These are phyloP conservation scores for Coemansia sp. DNA, from an alignment of 192 early-diverging fungal genomes.

Conservation along the genomic window DNA sequence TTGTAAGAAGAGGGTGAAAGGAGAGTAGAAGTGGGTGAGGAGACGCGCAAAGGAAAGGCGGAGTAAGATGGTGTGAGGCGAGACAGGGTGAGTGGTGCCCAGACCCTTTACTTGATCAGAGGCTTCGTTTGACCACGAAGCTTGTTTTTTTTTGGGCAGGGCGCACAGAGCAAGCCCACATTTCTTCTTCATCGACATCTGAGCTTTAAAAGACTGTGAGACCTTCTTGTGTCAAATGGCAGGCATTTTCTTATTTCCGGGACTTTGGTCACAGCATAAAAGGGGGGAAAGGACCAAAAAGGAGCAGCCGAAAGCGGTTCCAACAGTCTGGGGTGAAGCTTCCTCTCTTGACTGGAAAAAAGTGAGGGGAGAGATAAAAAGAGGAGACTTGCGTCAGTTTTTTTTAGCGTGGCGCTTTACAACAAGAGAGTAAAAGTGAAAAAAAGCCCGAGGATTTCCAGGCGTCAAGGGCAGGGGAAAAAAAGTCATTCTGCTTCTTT, in stretches of 20 bases:
- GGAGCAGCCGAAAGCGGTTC: background rate
- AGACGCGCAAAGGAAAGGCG: background rate
- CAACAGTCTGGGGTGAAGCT: background rate
- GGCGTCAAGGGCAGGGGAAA: background rate
- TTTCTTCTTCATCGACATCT: background rate
- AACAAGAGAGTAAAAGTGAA: background rate
- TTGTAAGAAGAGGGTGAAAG: background rate
- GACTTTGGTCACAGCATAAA: background rate
- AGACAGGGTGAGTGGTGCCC: background rate
- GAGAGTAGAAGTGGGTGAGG: constrained; percentile 1
- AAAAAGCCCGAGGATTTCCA: background rate
- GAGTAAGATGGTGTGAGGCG: background rate
- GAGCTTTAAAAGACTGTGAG: background rate
- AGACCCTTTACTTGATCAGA: background rate
- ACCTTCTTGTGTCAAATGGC: background rate
- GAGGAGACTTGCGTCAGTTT: too few relatives aligned
- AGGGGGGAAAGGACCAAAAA: background rate
- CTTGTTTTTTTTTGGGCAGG: too few relatives aligned
- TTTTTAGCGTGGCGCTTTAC: background rate
- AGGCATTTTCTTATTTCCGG: background rate
- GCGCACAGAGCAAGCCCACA: too few relatives aligned
- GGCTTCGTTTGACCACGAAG: background rate
- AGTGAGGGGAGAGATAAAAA: background rate
- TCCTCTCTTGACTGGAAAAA: constrained; percentile 1
- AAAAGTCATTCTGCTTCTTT: background rate